Percentiles rank a stretch among this genome's conserved stretches.
These are phyloP conservation scores for Fusarium burgessii DNA, from an alignment of 2,329 filamentous ascomycete genomes.

Conservation along the genomic window DNA sequence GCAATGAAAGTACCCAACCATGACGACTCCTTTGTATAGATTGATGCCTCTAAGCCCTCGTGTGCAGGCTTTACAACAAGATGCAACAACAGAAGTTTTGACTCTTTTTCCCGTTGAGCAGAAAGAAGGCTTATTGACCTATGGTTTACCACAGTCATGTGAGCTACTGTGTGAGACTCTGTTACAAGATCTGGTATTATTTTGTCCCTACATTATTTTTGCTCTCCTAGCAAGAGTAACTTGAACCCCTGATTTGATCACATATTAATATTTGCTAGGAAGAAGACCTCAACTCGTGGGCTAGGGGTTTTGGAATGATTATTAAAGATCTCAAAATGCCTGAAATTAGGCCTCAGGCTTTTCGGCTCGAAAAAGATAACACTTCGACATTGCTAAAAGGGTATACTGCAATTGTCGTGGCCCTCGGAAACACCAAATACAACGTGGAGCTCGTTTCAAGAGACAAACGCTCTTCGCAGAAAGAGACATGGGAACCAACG, in stretches of 20 bases:
- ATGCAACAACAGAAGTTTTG: slow-evolving; percentile 44
- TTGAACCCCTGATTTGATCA: background rate
- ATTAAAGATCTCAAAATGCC: slow-evolving; percentile 42
- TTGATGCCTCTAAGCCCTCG: slow-evolving; percentile 39
- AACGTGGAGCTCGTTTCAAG: slow-evolving; percentile 43
- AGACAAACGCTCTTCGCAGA: slow-evolving; percentile 38
- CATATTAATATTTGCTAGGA: slow-evolving; percentile 28
- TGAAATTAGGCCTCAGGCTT: slow-evolving; percentile 44
- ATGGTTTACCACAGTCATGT: slow-evolving; percentile 44
- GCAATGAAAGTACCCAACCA: slow-evolving; percentile 37
- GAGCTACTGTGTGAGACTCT: slow-evolving; percentile 40
- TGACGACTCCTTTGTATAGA: slow-evolving; percentile 45
- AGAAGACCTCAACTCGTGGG: slow-evolving; percentile 42
- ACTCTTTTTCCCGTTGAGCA: slow-evolving; percentile 44
- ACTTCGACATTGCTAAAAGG: slow-evolving; percentile 44
- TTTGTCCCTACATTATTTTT: slow-evolving; percentile 10
- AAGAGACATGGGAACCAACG: slow-evolving; percentile 41
- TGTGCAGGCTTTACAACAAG: slow-evolving; percentile 43
- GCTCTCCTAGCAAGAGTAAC: background rate
- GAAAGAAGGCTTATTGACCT: slow-evolving; percentile 41
- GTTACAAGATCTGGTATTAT: slow-evolving; percentile 40
- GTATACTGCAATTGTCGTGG: slow-evolving; percentile 44
- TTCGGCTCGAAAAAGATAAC: slow-evolving; percentile 45
- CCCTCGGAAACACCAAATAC: slow-evolving; percentile 44
- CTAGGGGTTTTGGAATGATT: slow-evolving; percentile 38